phyloP scores from a whole-genome alignment of 192 early-diverging fungal species.

The Backusella westeae region DNA sequence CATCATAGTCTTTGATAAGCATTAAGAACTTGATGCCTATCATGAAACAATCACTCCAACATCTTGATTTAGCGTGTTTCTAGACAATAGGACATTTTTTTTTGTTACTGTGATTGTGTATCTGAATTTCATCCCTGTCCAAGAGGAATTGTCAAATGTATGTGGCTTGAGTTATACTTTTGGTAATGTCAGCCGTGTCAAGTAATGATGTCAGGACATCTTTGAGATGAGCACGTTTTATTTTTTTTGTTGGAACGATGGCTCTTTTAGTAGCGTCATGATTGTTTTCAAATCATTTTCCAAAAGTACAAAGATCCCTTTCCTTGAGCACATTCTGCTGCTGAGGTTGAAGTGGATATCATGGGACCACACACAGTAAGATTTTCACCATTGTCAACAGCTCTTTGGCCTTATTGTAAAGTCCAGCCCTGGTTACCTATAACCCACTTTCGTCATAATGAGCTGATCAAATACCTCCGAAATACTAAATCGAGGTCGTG shows the following conservation, averaged over 20 bases:
- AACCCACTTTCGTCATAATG: background rate
- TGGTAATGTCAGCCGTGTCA: background rate
- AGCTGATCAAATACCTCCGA: background rate
- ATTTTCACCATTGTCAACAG: background rate
- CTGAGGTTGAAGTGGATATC: constrained; percentile 15
- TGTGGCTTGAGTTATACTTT: background rate
- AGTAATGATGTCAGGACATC: background rate
- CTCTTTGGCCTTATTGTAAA: background rate
- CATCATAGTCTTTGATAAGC: constrained; percentile 57
- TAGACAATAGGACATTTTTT: constrained; percentile 29
- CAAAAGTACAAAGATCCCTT: too few species aligned
- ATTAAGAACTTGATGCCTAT: constrained; percentile 76
- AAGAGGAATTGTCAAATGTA: background rate
- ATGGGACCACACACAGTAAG: constrained; percentile 8
- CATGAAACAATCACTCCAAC: constrained; percentile 69
- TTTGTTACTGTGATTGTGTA: constrained; percentile 15
- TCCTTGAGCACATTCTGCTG: background rate
- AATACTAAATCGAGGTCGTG: background rate
- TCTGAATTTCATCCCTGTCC: background rate
- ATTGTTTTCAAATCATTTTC: background rate
- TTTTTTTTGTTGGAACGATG: background rate
- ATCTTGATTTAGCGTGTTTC: constrained; percentile 79
- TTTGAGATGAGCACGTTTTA: background rate
- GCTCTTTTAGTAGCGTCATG: constrained; percentile 3
- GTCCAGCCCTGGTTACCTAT: constrained; percentile 8